A percentile compares a stretch with the other conserved stretches of the same genome.
Conservation (phyloP, 2,329 filamentous ascomycete species). For the Talaromyces sp. region DNA sequence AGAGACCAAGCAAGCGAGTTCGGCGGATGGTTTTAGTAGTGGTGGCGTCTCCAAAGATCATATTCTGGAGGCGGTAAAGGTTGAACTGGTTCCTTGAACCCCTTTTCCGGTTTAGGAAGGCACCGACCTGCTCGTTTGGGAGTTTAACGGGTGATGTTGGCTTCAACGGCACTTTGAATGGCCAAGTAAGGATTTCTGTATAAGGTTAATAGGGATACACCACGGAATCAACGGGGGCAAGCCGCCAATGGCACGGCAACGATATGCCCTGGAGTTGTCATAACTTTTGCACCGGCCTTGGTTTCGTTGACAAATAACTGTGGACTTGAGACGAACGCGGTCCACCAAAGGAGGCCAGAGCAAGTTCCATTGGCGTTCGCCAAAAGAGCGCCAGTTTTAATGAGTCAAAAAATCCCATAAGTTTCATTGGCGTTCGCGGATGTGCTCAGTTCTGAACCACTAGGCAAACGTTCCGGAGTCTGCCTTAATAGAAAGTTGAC, state of each 20-base stretch:
- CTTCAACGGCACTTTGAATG: not conserved
- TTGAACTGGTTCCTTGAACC: not conserved
- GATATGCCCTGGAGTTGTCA: slow-evolving; percentile 2
- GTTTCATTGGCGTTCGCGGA: not conserved
- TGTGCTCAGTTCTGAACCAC: not conserved
- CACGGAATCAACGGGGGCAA: slow-evolving; percentile 1
- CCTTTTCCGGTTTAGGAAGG: not conserved
- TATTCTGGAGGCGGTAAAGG: not conserved
- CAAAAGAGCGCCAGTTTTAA: not conserved
- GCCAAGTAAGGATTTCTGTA: not conserved
- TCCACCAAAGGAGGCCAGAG: not conserved
- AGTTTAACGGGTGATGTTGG: not conserved
- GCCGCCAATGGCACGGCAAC: slow-evolving; percentile 11
- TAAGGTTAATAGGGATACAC: not conserved
- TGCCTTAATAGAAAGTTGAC: slow-evolving; percentile 5
- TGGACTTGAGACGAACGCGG: not conserved
- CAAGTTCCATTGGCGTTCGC: no score
- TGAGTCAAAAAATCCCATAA: not conserved
- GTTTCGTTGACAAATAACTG: not conserved
- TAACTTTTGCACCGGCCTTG: not conserved
- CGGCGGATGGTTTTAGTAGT: not conserved
- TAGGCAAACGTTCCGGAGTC: slow-evolving; percentile 3
- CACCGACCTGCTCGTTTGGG: not conserved
- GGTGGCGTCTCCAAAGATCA: not conserved
- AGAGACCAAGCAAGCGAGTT: not conserved